phyloP scores from a whole-genome alignment of 2,329 filamentous ascomycete species.

The Epichloe sp. region DNA sequence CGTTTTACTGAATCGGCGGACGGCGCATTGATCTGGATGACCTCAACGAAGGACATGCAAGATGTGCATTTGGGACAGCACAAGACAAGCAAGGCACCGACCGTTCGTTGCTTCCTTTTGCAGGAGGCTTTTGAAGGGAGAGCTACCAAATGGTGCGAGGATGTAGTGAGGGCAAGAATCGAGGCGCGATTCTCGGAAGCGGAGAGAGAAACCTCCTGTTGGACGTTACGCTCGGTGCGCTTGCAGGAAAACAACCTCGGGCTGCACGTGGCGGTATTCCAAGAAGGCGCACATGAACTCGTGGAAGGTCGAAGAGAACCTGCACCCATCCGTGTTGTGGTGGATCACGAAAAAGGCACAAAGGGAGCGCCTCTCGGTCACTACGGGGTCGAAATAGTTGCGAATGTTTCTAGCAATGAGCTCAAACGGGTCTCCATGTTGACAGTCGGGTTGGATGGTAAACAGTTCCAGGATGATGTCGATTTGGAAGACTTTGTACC shows the following conservation, averaged over 20 bases:
- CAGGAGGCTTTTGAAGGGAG: slow-evolving; percentile 67
- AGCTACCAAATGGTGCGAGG: slow-evolving; percentile 65
- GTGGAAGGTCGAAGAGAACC: slow-evolving; percentile 53
- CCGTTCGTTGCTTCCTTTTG: slow-evolving; percentile 58
- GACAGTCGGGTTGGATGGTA: slow-evolving; percentile 53
- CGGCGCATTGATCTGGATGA: slow-evolving; percentile 53
- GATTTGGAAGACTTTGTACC: slow-evolving; percentile 59
- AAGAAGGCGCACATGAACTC: slow-evolving; percentile 51
- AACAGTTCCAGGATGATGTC: slow-evolving; percentile 61
- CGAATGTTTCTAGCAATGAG: slow-evolving; percentile 46
- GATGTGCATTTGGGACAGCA: slow-evolving; percentile 35
- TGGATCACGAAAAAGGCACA: slow-evolving; percentile 55
- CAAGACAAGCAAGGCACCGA: slow-evolving; percentile 32
- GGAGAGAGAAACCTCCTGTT: slow-evolving; percentile 72
- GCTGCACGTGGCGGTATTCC: slow-evolving; percentile 56
- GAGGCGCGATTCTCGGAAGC: slow-evolving; percentile 72
- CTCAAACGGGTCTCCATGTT: slow-evolving; percentile 35
- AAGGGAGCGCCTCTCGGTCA: slow-evolving; percentile 53
- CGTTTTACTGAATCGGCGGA: slow-evolving; percentile 61
- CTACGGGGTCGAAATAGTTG: slow-evolving; percentile 58
- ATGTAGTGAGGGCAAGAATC: slow-evolving; percentile 72
- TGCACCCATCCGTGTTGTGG: slow-evolving; percentile 56
- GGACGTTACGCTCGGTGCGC: slow-evolving; percentile 62
- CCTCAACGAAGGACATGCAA: slow-evolving; percentile 47
- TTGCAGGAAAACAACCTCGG: slow-evolving; percentile 47